A percentile compares a stretch with the other conserved stretches of the same genome.
These are phyloP conservation scores for Botrytis deweyae DNA, from an alignment of 2,329 filamentous ascomycete species.

Conservation along the genomic window DNA sequence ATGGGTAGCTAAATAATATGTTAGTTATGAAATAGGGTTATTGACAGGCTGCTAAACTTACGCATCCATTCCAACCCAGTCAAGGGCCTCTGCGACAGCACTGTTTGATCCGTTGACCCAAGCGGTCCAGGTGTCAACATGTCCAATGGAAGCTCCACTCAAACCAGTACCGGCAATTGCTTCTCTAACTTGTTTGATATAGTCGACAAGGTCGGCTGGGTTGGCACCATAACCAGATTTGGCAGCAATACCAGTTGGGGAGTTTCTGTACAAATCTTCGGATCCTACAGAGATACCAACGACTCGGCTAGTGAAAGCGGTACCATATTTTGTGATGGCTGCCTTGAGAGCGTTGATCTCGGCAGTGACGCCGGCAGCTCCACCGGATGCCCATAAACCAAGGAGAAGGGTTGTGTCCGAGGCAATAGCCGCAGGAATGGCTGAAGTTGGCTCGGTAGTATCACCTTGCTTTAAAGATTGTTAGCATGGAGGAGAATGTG, in stretches of 20 bases:
- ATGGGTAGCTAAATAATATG: conserved; percentile 57
- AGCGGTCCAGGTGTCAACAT: conserved; percentile 87
- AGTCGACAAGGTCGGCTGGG: conserved; percentile 62
- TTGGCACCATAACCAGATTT: conserved; percentile 61
- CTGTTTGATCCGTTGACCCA: conserved; percentile 73
- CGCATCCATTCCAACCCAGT: conserved; percentile 82
- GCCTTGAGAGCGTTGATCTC: conserved; percentile 71
- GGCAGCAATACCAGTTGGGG: conserved; percentile 65
- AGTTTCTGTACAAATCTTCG: conserved; percentile 82
- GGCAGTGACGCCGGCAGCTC: conserved; percentile 61
- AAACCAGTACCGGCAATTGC: conserved; percentile 63
- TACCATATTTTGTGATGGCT: conserved; percentile 68
- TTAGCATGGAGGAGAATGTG: conserved; percentile 28
- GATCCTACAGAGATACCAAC: conserved; percentile 82
- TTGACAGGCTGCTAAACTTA: not conserved
- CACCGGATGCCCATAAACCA: conserved; percentile 78
- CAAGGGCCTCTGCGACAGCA: conserved; percentile 65
- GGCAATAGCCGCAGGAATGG: conserved; percentile 79
- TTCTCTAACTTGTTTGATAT: conserved; percentile 67
- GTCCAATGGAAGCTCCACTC: conserved; percentile 62
- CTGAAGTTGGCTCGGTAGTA: conserved; percentile 62
- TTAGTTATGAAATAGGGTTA: not conserved
- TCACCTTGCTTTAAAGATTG: conserved; percentile 56
- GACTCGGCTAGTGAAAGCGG: conserved; percentile 62
- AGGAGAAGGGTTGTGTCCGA: conserved; percentile 78